Evolutionary conservation across 768 basidiomycete genomes (phyloP), one percentile per base, ranked within the genome.

Genomic region (Lepiota venenata): DNA sequence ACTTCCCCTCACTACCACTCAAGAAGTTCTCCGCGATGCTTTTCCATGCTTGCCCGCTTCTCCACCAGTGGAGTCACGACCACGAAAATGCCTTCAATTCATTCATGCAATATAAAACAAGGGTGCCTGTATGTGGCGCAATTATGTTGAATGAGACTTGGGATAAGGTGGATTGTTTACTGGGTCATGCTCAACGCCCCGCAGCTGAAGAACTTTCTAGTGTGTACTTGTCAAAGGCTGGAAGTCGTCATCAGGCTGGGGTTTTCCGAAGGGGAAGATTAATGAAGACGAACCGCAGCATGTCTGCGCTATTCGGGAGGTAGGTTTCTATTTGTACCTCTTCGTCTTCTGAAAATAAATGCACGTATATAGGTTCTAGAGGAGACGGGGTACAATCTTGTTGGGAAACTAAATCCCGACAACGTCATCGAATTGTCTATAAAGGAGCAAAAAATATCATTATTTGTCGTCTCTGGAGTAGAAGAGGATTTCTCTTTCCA

Each of bases 201-300:
- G n/a, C 44, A 37, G 25, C 15, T 32, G 9, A 32, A 2, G 18
- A n/a, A 27, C 20, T 43, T 44, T 39, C 3, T 65, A 98, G 95
- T 94, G 92, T 64, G 78, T 99, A n/a, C 81, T 99, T 56, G 97
- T 99, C 55, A 94, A 97, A 71, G 97, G 97, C 6, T 98, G 93
- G 93, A 98, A 97, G 69, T 84, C 92, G 35, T 91, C 88, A 16
- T 91, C 97, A 2, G 92, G 93, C 6, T 99, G 97, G 97, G 89
- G 93, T n/a, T 99, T 98, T 70, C 97, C 97, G 6, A 91, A 96
- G 67, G 97, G 97, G n/a, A 99, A 99, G 73, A 98, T 98, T 69
- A 99, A 99, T 63, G 87, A 95, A 67, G 82, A 89, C 56, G 97
- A 99, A 67, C 83, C 87, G 7, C 81, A 86, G 52, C 79, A 81